A percentile compares a stretch with the other conserved stretches of the same genome.
Conservation (phyloP, 2,329 filamentous ascomycete genomes). For the Colletotrichum endophyticum region DNA sequence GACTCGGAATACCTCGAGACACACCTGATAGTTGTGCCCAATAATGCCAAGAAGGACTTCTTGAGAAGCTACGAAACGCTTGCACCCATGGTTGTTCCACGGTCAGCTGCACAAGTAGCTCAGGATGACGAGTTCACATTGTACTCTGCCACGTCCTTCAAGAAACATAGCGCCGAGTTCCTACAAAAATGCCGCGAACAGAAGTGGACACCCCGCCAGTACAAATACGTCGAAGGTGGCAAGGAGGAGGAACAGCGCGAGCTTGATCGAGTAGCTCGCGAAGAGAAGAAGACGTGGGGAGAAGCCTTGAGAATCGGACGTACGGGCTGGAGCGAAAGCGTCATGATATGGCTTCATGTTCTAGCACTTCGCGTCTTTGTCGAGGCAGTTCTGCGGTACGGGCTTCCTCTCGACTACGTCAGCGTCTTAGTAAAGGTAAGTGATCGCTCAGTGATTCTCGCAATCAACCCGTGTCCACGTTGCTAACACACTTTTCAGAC, state of each 20-base stretch:
- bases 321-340: constrained; percentile 94
- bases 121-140: constrained; percentile 90
- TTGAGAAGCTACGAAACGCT: constrained; percentile 88
- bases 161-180: constrained; percentile 88
- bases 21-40: constrained; percentile 88
- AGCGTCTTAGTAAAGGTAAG: constrained; percentile 83
- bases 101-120: constrained; percentile 80
- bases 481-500: constrained; percentile 60
- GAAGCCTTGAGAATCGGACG: constrained; percentile 86
- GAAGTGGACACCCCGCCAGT: constrained; percentile 94
- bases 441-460: not conserved
- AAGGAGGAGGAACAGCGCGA: constrained; percentile 89
- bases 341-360: constrained; percentile 96
- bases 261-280: constrained; percentile 78
- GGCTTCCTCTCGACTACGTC: constrained; percentile 88
- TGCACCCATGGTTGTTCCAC: constrained; percentile 89
- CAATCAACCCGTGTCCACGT: not conserved
- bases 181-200: constrained; percentile 90
- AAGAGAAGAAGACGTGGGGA: constrained; percentile 91
- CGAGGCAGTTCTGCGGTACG: constrained; percentile 96
- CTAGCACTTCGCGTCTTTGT: constrained; percentile 93
- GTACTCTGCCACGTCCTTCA: constrained; percentile 90
- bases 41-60: constrained; percentile 83
- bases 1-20: constrained; percentile 98
- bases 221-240: constrained; percentile 89